Percentiles rank a stretch among this genome's conserved stretches.
Conservation (phyloP, 179 eudicot species). For the Silene vulgaris region DNA sequence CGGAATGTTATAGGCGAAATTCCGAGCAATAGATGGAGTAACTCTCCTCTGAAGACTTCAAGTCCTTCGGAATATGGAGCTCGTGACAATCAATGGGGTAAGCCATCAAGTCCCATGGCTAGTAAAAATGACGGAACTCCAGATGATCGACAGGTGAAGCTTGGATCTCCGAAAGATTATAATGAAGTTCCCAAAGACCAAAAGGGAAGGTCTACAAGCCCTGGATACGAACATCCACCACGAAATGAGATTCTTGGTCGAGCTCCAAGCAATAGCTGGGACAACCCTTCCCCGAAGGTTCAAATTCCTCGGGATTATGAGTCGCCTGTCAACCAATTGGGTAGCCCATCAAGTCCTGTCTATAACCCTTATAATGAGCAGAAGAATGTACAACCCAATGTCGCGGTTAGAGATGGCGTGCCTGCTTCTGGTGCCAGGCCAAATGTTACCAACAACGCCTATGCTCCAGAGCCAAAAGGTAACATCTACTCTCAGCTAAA, state of each 20-base stretch:
- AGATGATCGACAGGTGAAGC: neutral
- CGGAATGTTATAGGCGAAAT: too few relatives aligned
- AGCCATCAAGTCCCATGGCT: too few relatives aligned
- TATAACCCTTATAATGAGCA: neutral
- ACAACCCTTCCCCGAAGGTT: neutral
- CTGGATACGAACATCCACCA: conserved; percentile 12
- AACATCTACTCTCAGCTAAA: neutral
- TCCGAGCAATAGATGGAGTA: too few relatives aligned
- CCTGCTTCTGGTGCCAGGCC: neutral
- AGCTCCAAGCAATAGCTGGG: conserved; percentile 15
- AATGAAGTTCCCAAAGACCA: neutral
- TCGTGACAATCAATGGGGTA: too few relatives aligned
- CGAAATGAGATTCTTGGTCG: conserved; percentile 2
- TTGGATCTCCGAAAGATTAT: neutral
- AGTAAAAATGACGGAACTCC: too few relatives aligned
- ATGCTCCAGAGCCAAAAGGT: conserved; percentile 12
- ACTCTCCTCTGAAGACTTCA: too few relatives aligned
- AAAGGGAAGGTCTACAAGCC: conserved; percentile 8
- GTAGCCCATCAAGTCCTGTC: neutral
- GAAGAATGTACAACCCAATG: neutral
- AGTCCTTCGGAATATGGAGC: too few relatives aligned
- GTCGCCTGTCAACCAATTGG: neutral
- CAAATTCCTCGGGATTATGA: neutral
- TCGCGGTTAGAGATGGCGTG: neutral
- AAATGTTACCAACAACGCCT: neutral